These are phyloP conservation scores for Coleophoma crateriformis DNA, from an alignment of 2,329 filamentous ascomycete genomes.

Conservation along the genomic window DNA sequence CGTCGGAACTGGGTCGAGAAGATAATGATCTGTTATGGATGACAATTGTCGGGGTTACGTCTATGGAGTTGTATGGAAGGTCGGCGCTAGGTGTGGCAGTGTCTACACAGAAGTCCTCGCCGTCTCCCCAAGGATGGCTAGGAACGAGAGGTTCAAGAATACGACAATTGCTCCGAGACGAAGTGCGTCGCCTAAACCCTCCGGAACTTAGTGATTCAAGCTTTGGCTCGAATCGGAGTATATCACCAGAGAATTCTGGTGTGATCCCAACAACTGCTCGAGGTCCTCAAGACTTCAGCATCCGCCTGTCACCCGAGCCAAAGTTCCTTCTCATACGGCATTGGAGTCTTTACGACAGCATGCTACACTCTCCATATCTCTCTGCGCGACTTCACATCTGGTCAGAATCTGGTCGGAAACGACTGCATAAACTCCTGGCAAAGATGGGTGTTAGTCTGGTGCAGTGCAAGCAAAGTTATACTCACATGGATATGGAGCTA, in stretches of 20 bases:
- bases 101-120: conserved; percentile 47
- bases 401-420: conserved; percentile 83
- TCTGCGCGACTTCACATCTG: conserved; percentile 90
- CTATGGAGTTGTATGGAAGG: conserved; percentile 83
- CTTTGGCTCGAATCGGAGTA: conserved; percentile 53
- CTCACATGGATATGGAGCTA: conserved; percentile 97
- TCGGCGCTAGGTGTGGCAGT: conserved; percentile 75
- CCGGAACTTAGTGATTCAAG: conserved; percentile 53
- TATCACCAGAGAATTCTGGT: conserved; percentile 63
- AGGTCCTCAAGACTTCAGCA: conserved; percentile 86
- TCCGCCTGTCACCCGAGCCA: conserved; percentile 88
- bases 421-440: conserved; percentile 87
- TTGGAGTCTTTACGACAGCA: conserved; percentile 97
- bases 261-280: conserved; percentile 84
- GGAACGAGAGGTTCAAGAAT: conserved; percentile 78
- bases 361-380: conserved; percentile 94
- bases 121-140: conserved; percentile 66
- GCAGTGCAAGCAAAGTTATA: conserved; percentile 93
- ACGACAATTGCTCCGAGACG: conserved; percentile 80
- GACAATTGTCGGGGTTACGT: conserved; percentile 90
- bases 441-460: conserved; percentile 96
- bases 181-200: conserved; percentile 89
- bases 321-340: conserved; percentile 89
- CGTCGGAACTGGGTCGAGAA: conserved; percentile 90
- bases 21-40: conserved; percentile 96